A percentile compares a stretch with the other conserved stretches of the same genome.
phyloP scores from a whole-genome alignment of 2,329 filamentous ascomycete species.

The Fusarium devonianum region DNA sequence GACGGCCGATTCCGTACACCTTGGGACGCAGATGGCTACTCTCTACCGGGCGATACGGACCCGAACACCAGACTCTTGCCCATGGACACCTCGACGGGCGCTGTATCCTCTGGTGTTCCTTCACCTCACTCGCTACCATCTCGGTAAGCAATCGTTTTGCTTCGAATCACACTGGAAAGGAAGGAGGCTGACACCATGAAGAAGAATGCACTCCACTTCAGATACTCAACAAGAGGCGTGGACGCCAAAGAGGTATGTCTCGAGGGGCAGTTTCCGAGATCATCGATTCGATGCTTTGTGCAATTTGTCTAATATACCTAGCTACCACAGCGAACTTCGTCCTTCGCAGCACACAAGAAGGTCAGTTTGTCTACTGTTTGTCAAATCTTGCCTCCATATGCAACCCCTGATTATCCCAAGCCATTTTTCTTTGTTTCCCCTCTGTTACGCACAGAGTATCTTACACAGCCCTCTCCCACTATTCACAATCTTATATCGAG shows the following conservation, averaged over 20 bases:
- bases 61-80: constrained; percentile 47
- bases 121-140: constrained; percentile 35
- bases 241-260: constrained; percentile 32
- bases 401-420: neutral
- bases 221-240: constrained; percentile 34
- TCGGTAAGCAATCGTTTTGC: constrained; percentile 32
- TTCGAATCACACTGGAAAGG: neutral
- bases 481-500: no score
- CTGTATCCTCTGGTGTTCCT: constrained; percentile 12
- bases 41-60: constrained; percentile 53
- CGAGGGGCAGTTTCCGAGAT: neutral
- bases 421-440: neutral
- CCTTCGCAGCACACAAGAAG: constrained; percentile 33
- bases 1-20: constrained; percentile 50
- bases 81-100: constrained; percentile 40
- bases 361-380: constrained; percentile 19
- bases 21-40: constrained; percentile 61
- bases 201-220: constrained; percentile 33
- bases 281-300: neutral
- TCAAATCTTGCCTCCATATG: neutral
- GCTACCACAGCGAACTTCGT: constrained; percentile 24
- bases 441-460: no score
- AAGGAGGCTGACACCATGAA: constrained; percentile 20
- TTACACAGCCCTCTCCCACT: no score
- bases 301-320: constrained; percentile 11